phyloP scores from a whole-genome alignment of 2,329 filamentous ascomycete species.

The Ophiosphaerella herpotricha region DNA sequence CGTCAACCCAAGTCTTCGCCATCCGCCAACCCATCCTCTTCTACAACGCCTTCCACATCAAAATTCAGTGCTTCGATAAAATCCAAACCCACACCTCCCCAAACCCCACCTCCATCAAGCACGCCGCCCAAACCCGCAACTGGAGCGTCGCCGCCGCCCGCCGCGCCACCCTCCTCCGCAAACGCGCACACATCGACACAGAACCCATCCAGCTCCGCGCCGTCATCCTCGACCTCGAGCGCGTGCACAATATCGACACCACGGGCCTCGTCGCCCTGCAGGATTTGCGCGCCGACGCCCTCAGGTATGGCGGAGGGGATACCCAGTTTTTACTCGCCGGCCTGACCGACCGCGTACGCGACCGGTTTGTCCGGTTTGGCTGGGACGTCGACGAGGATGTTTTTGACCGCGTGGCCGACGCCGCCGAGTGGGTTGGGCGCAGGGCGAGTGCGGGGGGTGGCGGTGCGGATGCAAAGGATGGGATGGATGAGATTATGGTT shows the following conservation, averaged over 20 bases:
- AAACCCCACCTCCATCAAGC: slow-evolving; percentile 44
- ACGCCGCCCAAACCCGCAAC: slow-evolving; percentile 50
- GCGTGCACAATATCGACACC: slow-evolving; percentile 59
- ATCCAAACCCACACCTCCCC: slow-evolving; percentile 55
- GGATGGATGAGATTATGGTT: slow-evolving; percentile 19
- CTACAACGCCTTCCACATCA: slow-evolving; percentile 62
- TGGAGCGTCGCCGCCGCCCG: slow-evolving; percentile 61
- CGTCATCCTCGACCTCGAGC: slow-evolving; percentile 59
- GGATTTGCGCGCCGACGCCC: slow-evolving; percentile 55
- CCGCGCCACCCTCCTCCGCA: slow-evolving; percentile 54
- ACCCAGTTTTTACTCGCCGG: slow-evolving; percentile 53
- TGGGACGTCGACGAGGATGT: slow-evolving; percentile 23
- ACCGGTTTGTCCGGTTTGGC: slow-evolving; percentile 41
- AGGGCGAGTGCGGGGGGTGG: neutral
- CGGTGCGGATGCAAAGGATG: neutral
- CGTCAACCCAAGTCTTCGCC: slow-evolving; percentile 60
- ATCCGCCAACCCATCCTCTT: slow-evolving; percentile 65
- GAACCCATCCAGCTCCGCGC: slow-evolving; percentile 51
- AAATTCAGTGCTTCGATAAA: slow-evolving; percentile 55
- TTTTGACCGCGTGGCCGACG: slow-evolving; percentile 20
- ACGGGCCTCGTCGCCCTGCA: slow-evolving; percentile 58
- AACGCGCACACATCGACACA: slow-evolving; percentile 38
- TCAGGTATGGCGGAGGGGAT: slow-evolving; percentile 56
- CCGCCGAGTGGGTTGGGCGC: slow-evolving; percentile 10
- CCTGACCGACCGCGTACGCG: slow-evolving; percentile 49